Conservation (phyloP, 2,329 filamentous ascomycete genomes). For the Beauveria caledonica region DNA sequence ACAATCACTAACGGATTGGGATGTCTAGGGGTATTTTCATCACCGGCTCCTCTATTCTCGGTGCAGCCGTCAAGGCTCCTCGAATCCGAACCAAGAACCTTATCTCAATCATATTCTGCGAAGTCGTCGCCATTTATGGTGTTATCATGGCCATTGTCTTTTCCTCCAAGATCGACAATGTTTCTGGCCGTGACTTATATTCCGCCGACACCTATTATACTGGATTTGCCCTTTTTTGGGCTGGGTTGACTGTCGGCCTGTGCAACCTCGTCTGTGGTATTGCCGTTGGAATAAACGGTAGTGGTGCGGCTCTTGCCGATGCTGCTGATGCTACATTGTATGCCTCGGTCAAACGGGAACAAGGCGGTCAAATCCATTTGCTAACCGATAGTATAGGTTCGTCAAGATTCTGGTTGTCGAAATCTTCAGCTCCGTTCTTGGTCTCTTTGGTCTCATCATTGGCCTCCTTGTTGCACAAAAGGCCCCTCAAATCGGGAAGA, state of each 20-base stretch:
- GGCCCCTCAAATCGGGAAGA: slow-evolving; percentile 61
- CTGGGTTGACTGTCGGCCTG: slow-evolving; percentile 84
- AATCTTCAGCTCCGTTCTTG: slow-evolving; percentile 96
- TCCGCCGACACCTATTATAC: slow-evolving; percentile 82
- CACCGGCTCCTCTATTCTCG: slow-evolving; percentile 93
- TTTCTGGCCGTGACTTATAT: slow-evolving; percentile 57
- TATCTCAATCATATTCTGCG: slow-evolving; percentile 99
- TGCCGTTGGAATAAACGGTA: slow-evolving; percentile 95
- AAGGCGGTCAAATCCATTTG: slow-evolving; percentile 9
- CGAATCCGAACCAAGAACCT: slow-evolving; percentile 99
- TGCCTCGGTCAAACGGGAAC: slow-evolving; percentile 24
- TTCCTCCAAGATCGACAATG: slow-evolving; percentile 71
- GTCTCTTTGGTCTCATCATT: slow-evolving; percentile 92
- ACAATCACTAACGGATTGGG: slow-evolving; percentile 14
- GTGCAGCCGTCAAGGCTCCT: slow-evolving; percentile 91
- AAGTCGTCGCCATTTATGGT: slow-evolving; percentile 99
- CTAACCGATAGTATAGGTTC: slow-evolving; percentile 52
- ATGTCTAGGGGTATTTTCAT: slow-evolving; percentile 88
- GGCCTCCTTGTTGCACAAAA: slow-evolving; percentile 83
- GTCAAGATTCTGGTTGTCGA: slow-evolving; percentile 99
- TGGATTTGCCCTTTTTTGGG: slow-evolving; percentile 93
- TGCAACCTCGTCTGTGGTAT: slow-evolving; percentile 97
- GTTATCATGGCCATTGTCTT: slow-evolving; percentile 99
- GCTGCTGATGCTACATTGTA: slow-evolving; percentile 86
- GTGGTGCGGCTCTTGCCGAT: slow-evolving; percentile 90